phyloP scores from a whole-genome alignment of 352 stramenopile species.

The Globisporangium iwayamae region DNA sequence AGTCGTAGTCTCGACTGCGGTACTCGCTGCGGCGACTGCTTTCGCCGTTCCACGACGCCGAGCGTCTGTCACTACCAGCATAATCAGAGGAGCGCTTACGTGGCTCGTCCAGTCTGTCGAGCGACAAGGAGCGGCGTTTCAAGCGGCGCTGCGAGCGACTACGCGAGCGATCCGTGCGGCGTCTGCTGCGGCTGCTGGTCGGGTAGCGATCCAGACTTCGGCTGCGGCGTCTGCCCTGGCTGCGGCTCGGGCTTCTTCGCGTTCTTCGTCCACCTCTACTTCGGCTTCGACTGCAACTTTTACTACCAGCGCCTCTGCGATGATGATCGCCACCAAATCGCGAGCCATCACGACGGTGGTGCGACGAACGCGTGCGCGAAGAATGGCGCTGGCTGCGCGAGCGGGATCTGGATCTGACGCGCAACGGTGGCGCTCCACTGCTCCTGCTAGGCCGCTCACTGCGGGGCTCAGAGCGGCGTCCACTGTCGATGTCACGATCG shows the following conservation, averaged over 20 bases:
- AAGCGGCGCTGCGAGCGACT: slow-evolving; percentile 11
- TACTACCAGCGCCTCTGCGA: background rate
- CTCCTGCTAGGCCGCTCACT: background rate
- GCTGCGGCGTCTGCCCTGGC: slow-evolving; percentile 6
- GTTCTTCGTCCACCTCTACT: background rate
- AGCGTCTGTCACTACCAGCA: slow-evolving; percentile 1
- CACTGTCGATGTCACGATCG: background rate
- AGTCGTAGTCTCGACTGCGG: slow-evolving; percentile 2
- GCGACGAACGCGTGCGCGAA: background rate
- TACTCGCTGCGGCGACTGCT: slow-evolving; percentile 1
- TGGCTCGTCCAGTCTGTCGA: slow-evolving; percentile 2
- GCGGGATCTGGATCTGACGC: slow-evolving; percentile 1
- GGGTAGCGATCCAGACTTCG: slow-evolving; percentile 9
- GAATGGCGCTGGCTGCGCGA: slow-evolving; percentile 1
- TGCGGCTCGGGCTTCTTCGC: slow-evolving; percentile 10
- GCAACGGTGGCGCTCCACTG: background rate
- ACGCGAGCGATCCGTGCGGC: slow-evolving; percentile 5
- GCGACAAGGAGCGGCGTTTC: slow-evolving; percentile 9
- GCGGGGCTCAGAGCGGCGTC: background rate
- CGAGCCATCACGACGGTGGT: background rate
- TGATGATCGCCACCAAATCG: slow-evolving; percentile 3
- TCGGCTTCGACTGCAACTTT: slow-evolving; percentile 4
- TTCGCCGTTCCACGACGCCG: slow-evolving; percentile 7
- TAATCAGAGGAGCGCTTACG: background rate
- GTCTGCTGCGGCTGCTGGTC: slow-evolving; percentile 5